phyloP scores from a whole-genome alignment of 2,329 filamentous ascomycete species.

The Aspergillus intermedius region DNA sequence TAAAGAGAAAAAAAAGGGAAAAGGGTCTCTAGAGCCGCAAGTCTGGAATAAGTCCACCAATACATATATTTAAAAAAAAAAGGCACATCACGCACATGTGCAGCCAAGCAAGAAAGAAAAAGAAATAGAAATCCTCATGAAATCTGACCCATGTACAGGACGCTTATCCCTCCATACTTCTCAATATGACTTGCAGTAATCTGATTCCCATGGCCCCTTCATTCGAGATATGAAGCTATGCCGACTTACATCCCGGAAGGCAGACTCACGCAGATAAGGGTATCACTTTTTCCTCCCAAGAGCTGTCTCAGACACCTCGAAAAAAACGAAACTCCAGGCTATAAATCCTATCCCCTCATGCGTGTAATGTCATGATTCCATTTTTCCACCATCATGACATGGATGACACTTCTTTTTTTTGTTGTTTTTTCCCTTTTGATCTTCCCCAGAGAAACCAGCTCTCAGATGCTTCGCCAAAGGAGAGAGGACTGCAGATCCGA shows the following conservation, averaged over 20 bases:
- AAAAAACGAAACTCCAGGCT: constrained; percentile 25
- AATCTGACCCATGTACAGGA: constrained; percentile 25
- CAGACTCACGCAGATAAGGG: constrained; percentile 36
- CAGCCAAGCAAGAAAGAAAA: constrained; percentile 9
- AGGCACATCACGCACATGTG: constrained; percentile 16
- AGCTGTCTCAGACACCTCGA: constrained; percentile 35
- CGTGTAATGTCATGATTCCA: constrained; percentile 27
- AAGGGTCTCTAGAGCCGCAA: constrained; percentile 30
- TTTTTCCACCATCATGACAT: constrained; percentile 19
- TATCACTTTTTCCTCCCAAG: constrained; percentile 39
- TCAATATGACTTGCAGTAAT: constrained; percentile 21
- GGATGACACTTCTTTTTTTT: constrained; percentile 13
- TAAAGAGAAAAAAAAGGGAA: constrained; percentile 14
- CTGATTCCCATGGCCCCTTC: constrained; percentile 21
- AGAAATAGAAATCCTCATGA: constrained; percentile 19
- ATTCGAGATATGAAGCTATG: constrained; percentile 31
- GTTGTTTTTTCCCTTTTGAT: constrained; percentile 8
- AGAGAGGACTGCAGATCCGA: constrained; percentile 22
- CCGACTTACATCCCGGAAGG: constrained; percentile 31
- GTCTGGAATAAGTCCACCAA: constrained; percentile 22
- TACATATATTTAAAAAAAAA: constrained; percentile 18
- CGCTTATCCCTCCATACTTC: constrained; percentile 17
- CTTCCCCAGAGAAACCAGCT: constrained; percentile 17
- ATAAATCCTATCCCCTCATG: constrained; percentile 24
- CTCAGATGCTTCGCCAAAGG: constrained; percentile 17